Base-by-base conservation (phyloP, 495 filamentous ascomycete species). In the Hamigera avellanea region DNA sequence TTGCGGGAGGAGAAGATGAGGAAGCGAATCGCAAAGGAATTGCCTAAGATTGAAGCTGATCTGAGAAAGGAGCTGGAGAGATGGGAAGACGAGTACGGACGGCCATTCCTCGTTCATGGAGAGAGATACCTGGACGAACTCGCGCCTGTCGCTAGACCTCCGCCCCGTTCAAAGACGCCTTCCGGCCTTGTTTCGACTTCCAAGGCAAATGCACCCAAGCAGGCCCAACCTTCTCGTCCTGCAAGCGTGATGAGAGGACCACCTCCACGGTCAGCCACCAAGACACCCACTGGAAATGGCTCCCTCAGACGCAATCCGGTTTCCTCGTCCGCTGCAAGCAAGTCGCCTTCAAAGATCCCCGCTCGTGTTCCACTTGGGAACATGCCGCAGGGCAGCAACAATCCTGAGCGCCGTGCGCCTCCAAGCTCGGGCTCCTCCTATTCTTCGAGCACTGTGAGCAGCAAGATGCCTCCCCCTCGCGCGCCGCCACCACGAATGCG, bases 1-100 rank as follows among this genome's bases (percentile, higher is more conserved):
- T 64, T 99, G 19, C 73, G 91, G 16, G 91, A 99, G 52, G 91
- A 99, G 64, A 96, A 95, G 70, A 91, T 95, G 85, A 75, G 91
- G 27, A 99, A 96, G 72, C 69, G 87, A 17, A 93, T 96, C 40
- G 70, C 86, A 12, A 95, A 95, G 59, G 91, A 99, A 44, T 67
- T 99, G 29, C 91, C 91, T 5, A 96, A 91, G 57, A 67, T 99
- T 12, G 82, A 86, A 36, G 67, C 69, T 0, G 87, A 96, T 8
- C 65, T 99, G 28, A 76, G 72, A 42, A 93, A 80, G 48, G 67
- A 72, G 29, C 66, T 99, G 19, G 87, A 93, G 60, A 61, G 72
- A 25, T 99, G 83, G 82, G 93, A 95, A 53, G 82, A 93, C 39
- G 88, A 95, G 41, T 94, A 85, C 51, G 87, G 88, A 21, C 75